Conservation (phyloP, 768 basidiomycete species). For the Mrakia blollopis region DNA sequence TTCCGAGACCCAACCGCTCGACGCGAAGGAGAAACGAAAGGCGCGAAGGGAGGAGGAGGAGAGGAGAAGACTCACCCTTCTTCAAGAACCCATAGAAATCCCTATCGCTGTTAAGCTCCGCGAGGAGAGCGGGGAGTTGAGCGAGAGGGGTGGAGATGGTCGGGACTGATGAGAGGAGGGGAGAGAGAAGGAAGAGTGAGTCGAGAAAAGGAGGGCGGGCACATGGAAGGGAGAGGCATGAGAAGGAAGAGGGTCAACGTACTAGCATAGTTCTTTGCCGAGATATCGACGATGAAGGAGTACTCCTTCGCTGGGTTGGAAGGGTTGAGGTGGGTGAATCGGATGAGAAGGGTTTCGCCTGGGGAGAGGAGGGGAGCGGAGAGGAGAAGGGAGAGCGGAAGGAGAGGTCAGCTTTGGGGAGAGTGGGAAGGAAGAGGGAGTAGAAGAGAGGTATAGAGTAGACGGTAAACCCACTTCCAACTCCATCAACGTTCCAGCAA, state of each 20-base stretch:
- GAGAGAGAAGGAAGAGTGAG: not conserved
- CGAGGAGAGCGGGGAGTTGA: conserved; percentile 10
- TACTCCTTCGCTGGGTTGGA: conserved; percentile 22
- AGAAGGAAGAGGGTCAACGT: not conserved
- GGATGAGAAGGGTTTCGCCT: conserved; percentile 30
- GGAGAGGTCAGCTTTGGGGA: not conserved
- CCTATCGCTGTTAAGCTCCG: conserved; percentile 16
- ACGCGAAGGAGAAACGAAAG: not conserved
- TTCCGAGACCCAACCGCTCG: too few species aligned
- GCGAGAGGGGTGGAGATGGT: conserved; percentile 20
- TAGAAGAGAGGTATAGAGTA: not conserved
- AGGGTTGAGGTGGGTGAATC: conserved; percentile 27
- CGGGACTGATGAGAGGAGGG: conserved; percentile 10
- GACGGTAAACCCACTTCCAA: conserved; percentile 12
- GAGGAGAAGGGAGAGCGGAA: not conserved
- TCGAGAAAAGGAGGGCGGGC: not conserved
- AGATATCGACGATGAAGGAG: conserved; percentile 24
- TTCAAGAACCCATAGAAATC: conserved; percentile 28
- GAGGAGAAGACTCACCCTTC: not conserved
- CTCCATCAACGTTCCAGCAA: conserved; percentile 23
- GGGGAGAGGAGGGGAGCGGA: not conserved
- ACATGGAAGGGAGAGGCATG: not conserved
- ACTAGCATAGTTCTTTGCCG: conserved; percentile 20
- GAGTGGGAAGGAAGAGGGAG: not conserved
- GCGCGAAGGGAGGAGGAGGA: not conserved